These are phyloP conservation scores for Pachyrhizus erosus DNA, from an alignment of 306 rosid genomes.

Conservation along the genomic window DNA sequence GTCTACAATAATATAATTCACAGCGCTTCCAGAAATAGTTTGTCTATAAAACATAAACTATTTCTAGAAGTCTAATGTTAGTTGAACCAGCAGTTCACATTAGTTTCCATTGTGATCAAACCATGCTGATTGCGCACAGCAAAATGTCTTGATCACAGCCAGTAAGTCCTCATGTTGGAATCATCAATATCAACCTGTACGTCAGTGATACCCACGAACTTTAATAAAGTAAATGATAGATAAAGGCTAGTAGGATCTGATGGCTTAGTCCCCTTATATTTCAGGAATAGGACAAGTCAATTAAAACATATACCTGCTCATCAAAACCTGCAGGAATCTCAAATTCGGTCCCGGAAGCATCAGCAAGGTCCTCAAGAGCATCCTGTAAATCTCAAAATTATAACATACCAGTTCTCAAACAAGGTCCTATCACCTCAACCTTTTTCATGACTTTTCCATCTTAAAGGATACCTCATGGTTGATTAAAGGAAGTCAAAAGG, in stretches of 20 bases:
- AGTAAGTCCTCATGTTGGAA: conserved; percentile 60
- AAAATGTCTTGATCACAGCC: conserved; percentile 53
- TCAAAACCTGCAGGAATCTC: conserved; percentile 71
- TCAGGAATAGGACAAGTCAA: conserved; percentile 20
- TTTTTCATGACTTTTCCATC: background rate
- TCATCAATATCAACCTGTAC: conserved; percentile 66
- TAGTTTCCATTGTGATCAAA: conserved; percentile 1
- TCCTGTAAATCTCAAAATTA: conserved; percentile 54
- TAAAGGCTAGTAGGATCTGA: conserved; percentile 12
- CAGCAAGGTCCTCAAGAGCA: conserved; percentile 63
- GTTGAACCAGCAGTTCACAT: conserved; percentile 48
- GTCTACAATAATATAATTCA: conserved; percentile 47
- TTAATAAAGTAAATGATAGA: conserved; percentile 22
- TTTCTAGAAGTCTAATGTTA: conserved; percentile 52
- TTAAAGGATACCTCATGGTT: conserved; percentile 6
- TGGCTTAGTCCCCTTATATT: conserved; percentile 32
- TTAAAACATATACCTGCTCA: conserved; percentile 60
- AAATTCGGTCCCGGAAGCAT: conserved; percentile 70
- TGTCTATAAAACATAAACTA: conserved; percentile 58
- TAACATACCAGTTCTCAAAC: conserved; percentile 17
- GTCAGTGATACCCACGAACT: conserved; percentile 20
- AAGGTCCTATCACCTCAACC: conserved; percentile 24
- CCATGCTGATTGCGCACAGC: background rate
- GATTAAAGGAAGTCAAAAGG: conserved; percentile 1
- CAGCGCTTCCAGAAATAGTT: conserved; percentile 47